A percentile compares a stretch with the other conserved stretches of the same genome.
Conservation (phyloP, 2,329 filamentous ascomycete genomes). For the Biscogniauxia mediterranea region DNA sequence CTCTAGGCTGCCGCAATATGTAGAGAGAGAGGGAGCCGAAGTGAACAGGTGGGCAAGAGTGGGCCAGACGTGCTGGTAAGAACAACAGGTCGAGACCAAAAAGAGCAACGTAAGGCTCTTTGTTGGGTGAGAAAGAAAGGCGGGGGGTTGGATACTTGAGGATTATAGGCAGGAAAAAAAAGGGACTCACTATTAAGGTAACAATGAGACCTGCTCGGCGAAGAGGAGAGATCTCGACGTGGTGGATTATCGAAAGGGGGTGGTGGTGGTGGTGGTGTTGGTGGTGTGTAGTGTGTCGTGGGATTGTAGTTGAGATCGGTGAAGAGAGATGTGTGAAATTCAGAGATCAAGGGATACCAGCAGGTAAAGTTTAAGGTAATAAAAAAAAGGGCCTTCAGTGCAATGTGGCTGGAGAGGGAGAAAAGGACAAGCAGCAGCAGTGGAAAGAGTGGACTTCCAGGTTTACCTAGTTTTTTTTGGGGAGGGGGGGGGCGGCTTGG, state of each 20-base stretch:
- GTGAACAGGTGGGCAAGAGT: conserved; percentile 27
- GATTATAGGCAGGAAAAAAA: neutral
- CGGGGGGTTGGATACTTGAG: conserved; percentile 1
- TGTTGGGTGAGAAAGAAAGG: conserved; percentile 14
- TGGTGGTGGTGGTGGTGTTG: neutral
- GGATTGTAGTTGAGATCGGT: conserved; percentile 33
- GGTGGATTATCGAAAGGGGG: conserved; percentile 32
- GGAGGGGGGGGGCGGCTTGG: conserved; percentile 12
- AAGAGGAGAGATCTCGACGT: conserved; percentile 35
- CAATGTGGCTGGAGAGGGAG: conserved; percentile 32
- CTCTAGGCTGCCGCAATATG: conserved; percentile 30
- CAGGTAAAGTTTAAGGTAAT: conserved; percentile 27
- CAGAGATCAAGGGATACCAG: conserved; percentile 1
- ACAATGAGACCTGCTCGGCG: conserved; percentile 37
- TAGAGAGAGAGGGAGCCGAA: conserved; percentile 19
- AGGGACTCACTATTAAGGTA: conserved; percentile 31
- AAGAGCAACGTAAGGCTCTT: conserved; percentile 19
- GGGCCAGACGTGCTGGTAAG: conserved; percentile 17
- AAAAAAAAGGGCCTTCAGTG: conserved; percentile 23
- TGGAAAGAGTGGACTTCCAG: conserved; percentile 2
- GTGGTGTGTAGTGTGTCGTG: conserved; percentile 22
- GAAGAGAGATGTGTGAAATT: conserved; percentile 32
- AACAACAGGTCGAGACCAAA: conserved; percentile 9
- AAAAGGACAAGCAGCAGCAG: neutral
- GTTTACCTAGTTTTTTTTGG: neutral